phyloP scores from a whole-genome alignment of 108 stramenopile species.

The Cyclotella choctawhatcheeana region DNA sequence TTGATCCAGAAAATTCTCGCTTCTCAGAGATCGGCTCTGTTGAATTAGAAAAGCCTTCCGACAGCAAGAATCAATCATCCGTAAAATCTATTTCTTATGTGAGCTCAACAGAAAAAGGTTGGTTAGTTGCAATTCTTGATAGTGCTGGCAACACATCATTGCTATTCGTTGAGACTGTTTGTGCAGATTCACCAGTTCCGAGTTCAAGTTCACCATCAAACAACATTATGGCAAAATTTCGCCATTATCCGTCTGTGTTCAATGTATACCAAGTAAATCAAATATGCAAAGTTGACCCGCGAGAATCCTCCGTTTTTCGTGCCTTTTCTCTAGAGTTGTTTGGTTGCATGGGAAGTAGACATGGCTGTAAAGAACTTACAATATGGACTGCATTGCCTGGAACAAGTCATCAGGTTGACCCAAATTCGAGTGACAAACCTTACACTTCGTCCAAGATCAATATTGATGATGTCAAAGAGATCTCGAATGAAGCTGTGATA shows the following conservation, averaged over 20 bases:
- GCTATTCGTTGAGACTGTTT: slow-evolving; percentile 49
- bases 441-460: slow-evolving; percentile 31
- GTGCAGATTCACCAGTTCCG: slow-evolving; percentile 1
- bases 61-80: slow-evolving; percentile 16
- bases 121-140: slow-evolving; percentile 57
- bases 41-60: slow-evolving; percentile 18
- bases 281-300: slow-evolving; percentile 19
- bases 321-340: slow-evolving; percentile 49
- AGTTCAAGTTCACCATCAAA: background rate
- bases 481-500: slow-evolving; percentile 38
- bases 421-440: slow-evolving; percentile 11
- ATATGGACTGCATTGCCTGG: slow-evolving; percentile 39
- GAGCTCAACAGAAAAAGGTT: slow-evolving; percentile 39
- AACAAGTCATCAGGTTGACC: slow-evolving; percentile 9
- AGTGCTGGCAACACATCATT: slow-evolving; percentile 45
- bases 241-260: slow-evolving; percentile 43
- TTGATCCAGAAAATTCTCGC: slow-evolving; percentile 60
- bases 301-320: slow-evolving; percentile 32
- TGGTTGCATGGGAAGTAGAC: slow-evolving; percentile 30
- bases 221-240: slow-evolving; percentile 37
- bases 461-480: slow-evolving; percentile 16
- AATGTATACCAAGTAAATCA: slow-evolving; percentile 20
- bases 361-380: slow-evolving; percentile 31
- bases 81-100: slow-evolving; percentile 57
- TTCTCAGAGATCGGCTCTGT: slow-evolving; percentile 51